Evolutionary conservation across 2,329 filamentous ascomycete species (phyloP).

Genomic region (Camillea tinctor): DNA sequence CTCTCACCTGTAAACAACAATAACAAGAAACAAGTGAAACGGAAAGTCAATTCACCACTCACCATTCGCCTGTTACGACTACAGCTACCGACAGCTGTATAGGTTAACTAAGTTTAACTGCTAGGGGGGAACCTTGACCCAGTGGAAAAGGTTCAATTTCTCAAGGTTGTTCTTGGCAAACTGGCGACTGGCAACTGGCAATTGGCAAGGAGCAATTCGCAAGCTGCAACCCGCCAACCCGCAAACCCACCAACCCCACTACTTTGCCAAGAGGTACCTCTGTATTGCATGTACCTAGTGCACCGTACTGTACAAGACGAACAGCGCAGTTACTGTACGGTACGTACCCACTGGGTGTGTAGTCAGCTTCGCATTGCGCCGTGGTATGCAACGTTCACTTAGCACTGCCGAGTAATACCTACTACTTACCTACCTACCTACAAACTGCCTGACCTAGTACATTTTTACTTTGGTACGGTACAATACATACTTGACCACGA

Average conservation of each 20-base stretch:
- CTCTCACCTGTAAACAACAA: no score
- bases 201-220: no score
- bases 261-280: not conserved
- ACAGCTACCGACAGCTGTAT: no score
- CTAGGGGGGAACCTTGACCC: no score
- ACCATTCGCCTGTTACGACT: no score
- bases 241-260: not conserved
- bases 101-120: no score
- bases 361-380: not conserved
- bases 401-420: constrained; percentile 3
- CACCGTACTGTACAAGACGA: not conserved
- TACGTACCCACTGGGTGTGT: not conserved
- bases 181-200: no score
- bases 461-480: constrained; percentile 3
- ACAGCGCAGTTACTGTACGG: not conserved
- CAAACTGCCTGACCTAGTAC: not conserved
- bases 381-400: constrained; percentile 25
- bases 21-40: no score
- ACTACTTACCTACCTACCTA: not conserved
- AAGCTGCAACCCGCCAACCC: no score
- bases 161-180: no score
- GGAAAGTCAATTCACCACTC: no score
- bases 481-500: constrained; percentile 16
- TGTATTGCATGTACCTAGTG: not conserved
- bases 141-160: no score